Evolutionary conservation across 164 flowering plant species (phyloP).

Genomic region (Macadamia integrifolia): DNA sequence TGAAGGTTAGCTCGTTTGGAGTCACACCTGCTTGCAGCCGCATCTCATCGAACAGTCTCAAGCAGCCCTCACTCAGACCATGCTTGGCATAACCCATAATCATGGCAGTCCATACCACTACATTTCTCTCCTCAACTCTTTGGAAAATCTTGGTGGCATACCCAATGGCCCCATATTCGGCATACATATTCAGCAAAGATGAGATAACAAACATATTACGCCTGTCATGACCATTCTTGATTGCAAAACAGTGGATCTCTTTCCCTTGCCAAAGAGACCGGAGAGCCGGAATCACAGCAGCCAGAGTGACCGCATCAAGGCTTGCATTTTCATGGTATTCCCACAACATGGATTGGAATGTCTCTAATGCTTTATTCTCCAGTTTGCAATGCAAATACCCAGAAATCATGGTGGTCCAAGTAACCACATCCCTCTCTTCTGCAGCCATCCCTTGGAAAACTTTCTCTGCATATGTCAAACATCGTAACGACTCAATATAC

Average conservation of each 20-base stretch:
- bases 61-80: constrained; percentile 7
- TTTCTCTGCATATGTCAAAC: constrained; percentile 10
- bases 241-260: constrained; percentile 12
- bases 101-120: constrained; percentile 15
- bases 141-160: constrained; percentile 7
- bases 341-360: constrained; percentile 10
- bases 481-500: constrained; percentile 11
- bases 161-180: constrained; percentile 10
- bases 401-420: constrained; percentile 16
- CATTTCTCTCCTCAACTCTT: constrained; percentile 12
- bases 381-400: constrained; percentile 8
- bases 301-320: constrained; percentile 7
- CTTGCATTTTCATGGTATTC: not conserved
- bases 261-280: constrained; percentile 12
- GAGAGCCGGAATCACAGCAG: constrained; percentile 10
- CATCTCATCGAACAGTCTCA: constrained; percentile 16
- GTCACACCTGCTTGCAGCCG: not conserved
- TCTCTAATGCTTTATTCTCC: constrained; percentile 3
- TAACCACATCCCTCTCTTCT: constrained; percentile 6
- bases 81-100: constrained; percentile 15
- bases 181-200: constrained; percentile 11
- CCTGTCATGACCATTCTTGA: constrained; percentile 5
- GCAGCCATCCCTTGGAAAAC: constrained; percentile 1
- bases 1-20: constrained; percentile 15
- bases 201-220: constrained; percentile 9